A percentile compares a stretch with the other conserved stretches of the same genome.
Conservation (phyloP, 1,284 basidiomycete species). For the Ustilago tritici region DNA sequence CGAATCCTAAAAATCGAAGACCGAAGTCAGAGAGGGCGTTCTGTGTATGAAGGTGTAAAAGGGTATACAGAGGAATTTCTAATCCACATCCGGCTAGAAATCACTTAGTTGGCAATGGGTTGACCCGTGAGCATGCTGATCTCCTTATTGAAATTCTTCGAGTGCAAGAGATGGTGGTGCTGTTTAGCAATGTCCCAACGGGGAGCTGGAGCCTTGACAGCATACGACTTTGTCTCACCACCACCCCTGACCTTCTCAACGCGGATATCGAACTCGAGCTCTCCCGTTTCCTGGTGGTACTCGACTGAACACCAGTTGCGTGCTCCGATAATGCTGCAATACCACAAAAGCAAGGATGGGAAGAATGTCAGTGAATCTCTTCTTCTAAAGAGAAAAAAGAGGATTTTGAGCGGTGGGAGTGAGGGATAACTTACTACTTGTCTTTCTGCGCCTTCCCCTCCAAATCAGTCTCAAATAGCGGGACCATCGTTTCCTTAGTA, state of each 20-base stretch:
- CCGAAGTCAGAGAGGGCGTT: neutral
- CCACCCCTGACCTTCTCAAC: slow-evolving; percentile 75
- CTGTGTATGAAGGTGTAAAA: neutral
- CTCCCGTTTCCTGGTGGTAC: slow-evolving; percentile 76
- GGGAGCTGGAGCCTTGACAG: slow-evolving; percentile 60
- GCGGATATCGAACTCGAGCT: slow-evolving; percentile 85
- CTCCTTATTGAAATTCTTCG: slow-evolving; percentile 44
- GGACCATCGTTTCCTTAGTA: slow-evolving; percentile 81
- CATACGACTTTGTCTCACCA: slow-evolving; percentile 62
- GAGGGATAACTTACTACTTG: slow-evolving; percentile 48
- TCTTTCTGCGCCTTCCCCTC: slow-evolving; percentile 79
- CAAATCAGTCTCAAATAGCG: slow-evolving; percentile 82
- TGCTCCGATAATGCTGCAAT: slow-evolving; percentile 78
- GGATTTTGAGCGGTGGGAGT: slow-evolving; percentile 21
- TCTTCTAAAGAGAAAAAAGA: slow-evolving; percentile 1
- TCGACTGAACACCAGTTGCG: slow-evolving; percentile 89
- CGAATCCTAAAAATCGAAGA: neutral
- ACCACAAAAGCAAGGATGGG: slow-evolving; percentile 36
- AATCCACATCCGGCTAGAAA: neutral
- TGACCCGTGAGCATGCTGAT: slow-evolving; percentile 21
- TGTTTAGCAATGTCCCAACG: slow-evolving; percentile 40
- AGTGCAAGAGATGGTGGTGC: slow-evolving; percentile 42
- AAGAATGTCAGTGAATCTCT: neutral
- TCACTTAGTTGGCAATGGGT: neutral
- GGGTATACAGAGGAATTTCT: slow-evolving; percentile 12